phyloP scores from a whole-genome alignment of 1,284 basidiomycete genomes.

The Rhizoctonia solani region DNA sequence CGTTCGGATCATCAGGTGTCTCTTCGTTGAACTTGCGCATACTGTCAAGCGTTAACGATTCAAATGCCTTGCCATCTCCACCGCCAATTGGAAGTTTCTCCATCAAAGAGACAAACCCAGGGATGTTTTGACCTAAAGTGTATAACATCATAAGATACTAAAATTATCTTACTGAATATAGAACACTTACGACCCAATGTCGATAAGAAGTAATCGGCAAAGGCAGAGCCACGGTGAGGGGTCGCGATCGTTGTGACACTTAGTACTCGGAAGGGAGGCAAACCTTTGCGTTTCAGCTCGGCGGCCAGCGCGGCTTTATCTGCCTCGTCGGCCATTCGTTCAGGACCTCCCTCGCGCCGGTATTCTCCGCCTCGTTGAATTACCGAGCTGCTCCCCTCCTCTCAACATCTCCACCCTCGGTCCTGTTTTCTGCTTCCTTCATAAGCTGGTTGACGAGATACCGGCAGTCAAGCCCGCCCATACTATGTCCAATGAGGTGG shows the following conservation, averaged over 20 bases:
- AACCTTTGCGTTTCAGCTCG: slow-evolving; percentile 34
- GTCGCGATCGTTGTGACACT: slow-evolving; percentile 92
- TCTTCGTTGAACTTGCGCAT: slow-evolving; percentile 89
- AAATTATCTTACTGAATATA: background rate
- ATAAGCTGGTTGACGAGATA: slow-evolving; percentile 76
- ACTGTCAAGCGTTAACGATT: slow-evolving; percentile 79
- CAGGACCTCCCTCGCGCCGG: slow-evolving; percentile 12
- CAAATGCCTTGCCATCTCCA: slow-evolving; percentile 89
- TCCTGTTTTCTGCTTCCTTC: slow-evolving; percentile 8
- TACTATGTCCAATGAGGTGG: slow-evolving; percentile 89
- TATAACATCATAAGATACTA: slow-evolving; percentile 47
- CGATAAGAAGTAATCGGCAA: slow-evolving; percentile 89
- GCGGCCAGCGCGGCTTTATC: slow-evolving; percentile 45
- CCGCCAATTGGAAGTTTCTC: slow-evolving; percentile 84
- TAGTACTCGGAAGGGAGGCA: slow-evolving; percentile 58
- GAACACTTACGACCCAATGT: slow-evolving; percentile 67
- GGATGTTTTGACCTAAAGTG: slow-evolving; percentile 46
- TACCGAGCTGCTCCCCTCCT: slow-evolving; percentile 45
- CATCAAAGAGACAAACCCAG: slow-evolving; percentile 54
- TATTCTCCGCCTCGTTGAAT: slow-evolving; percentile 20
- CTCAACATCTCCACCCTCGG: slow-evolving; percentile 42
- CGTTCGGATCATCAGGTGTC: slow-evolving; percentile 74
- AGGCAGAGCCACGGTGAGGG: slow-evolving; percentile 90
- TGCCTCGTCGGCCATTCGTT: slow-evolving; percentile 43
- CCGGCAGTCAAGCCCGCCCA: slow-evolving; percentile 94